A percentile compares a stretch with the other conserved stretches of the same genome.
These are phyloP conservation scores for Lodderomyces theae DNA, from an alignment of 1,139 yeast genomes.

Conservation along the genomic window DNA sequence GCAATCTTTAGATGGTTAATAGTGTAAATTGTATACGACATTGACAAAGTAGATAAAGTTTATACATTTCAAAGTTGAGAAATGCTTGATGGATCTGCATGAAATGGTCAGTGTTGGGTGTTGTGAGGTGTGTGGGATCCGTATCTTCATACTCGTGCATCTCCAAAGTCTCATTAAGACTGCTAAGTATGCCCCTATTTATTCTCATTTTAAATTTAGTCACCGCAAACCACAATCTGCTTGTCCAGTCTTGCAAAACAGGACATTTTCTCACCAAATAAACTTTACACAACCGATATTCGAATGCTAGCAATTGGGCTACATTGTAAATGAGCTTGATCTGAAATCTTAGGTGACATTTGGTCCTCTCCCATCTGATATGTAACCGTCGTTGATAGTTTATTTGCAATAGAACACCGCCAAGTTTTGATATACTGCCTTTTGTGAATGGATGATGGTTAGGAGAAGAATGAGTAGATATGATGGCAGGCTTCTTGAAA, in stretches of 20 bases:
- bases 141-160: too few species aligned
- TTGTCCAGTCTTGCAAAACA: background rate
- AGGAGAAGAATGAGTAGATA: too few species aligned
- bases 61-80: background rate
- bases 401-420: background rate
- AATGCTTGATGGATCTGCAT: background rate
- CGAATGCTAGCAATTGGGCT: background rate
- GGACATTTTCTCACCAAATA: background rate
- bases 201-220: background rate
- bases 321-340: background rate
- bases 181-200: background rate
- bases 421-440: too few species aligned
- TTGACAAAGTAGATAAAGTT: constrained; percentile 1
- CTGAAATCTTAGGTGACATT: background rate
- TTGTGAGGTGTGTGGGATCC: too few species aligned
- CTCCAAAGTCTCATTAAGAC: too few species aligned
- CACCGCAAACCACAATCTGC: background rate
- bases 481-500: too few species aligned
- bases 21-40: background rate
- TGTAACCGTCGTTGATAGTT: background rate
- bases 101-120: too few species aligned
- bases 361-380: background rate
- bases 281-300: background rate
- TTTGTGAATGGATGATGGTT: too few species aligned
- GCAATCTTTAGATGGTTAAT: background rate